Percentiles rank a stretch among this genome's conserved stretches.
These are phyloP conservation scores for Chlorella sp. DNA, from an alignment of 139 green algal species.

Conservation along the genomic window DNA sequence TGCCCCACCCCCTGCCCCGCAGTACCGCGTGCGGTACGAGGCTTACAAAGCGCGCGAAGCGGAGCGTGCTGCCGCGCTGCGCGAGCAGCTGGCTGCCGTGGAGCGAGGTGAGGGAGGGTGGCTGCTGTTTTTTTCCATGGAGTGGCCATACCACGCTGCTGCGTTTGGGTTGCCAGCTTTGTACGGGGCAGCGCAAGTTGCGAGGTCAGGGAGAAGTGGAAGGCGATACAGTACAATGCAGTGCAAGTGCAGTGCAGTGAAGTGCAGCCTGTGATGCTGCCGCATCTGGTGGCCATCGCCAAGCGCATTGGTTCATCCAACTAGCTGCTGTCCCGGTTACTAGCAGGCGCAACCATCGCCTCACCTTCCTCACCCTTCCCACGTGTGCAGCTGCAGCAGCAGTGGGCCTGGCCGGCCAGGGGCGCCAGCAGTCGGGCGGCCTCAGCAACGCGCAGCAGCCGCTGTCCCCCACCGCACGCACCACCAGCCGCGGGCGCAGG, in stretches of 20 bases:
- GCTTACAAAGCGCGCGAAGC: constrained; percentile 2
- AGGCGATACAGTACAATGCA: too few relatives aligned
- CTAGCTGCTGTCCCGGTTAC: not conserved
- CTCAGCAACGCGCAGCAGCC: not conserved
- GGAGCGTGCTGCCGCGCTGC: not conserved
- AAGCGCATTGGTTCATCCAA: not conserved
- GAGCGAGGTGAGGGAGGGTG: not conserved
- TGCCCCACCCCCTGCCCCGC: too few relatives aligned
- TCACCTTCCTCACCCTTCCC: not conserved
- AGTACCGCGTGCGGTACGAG: constrained; percentile 21
- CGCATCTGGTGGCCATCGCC: not conserved
- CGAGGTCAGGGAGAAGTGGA: too few relatives aligned
- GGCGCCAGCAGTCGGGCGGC: too few relatives aligned
- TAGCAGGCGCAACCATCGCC: not conserved
- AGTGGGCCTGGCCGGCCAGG: not conserved
- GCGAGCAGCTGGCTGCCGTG: not conserved
- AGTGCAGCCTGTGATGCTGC: not conserved
- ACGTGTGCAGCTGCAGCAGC: not conserved
- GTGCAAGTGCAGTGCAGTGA: too few relatives aligned
- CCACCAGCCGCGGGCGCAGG: constrained; percentile 26
- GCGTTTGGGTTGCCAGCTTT: too few relatives aligned
- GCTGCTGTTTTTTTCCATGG: too few relatives aligned
- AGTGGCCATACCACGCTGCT: too few relatives aligned
- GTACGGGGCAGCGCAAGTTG: too few relatives aligned
- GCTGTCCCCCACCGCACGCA: constrained; percentile 17